A percentile compares a stretch with the other conserved stretches of the same genome.
Evolutionary conservation across 2,329 filamentous ascomycete genomes (phyloP).

Genomic region (Nothopassalora personata): DNA sequence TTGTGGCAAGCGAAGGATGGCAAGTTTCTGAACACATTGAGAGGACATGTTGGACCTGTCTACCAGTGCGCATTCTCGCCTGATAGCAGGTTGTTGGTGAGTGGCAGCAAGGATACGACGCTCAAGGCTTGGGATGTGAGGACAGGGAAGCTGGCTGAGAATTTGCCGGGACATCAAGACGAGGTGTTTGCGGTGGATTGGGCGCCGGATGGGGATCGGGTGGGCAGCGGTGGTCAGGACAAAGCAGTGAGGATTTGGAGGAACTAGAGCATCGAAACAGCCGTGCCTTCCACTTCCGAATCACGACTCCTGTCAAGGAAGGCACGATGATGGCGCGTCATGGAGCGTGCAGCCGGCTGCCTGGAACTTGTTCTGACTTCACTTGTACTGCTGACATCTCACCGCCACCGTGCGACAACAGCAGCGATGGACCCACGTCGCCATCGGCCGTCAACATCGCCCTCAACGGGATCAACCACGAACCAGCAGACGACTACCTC

Average conservation of each 20-base stretch:
- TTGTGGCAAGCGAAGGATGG: slow-evolving; percentile 76
- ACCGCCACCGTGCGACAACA: not conserved
- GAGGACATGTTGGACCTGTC: slow-evolving; percentile 85
- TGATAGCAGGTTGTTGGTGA: slow-evolving; percentile 83
- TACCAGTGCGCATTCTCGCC: slow-evolving; percentile 92
- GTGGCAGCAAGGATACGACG: slow-evolving; percentile 84
- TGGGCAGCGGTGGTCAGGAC: slow-evolving; percentile 89
- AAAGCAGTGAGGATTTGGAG: slow-evolving; percentile 66
- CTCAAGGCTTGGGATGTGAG: slow-evolving; percentile 92
- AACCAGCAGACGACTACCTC: not conserved
- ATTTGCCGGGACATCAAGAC: slow-evolving; percentile 84
- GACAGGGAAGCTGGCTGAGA: slow-evolving; percentile 72
- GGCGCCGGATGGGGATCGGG: slow-evolving; percentile 83
- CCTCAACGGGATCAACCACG: not conserved
- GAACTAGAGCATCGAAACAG: slow-evolving; percentile 45
- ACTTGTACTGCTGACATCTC: not conserved
- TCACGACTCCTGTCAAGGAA: not conserved
- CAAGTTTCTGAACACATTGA: slow-evolving; percentile 76
- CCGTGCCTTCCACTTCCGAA: not conserved
- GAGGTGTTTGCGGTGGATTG: slow-evolving; percentile 94
- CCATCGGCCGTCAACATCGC: slow-evolving; percentile 4
- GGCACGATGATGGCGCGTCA: not conserved
- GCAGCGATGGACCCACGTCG: slow-evolving; percentile 3
- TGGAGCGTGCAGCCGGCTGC: not conserved
- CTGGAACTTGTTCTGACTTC: not conserved